These are phyloP conservation scores for Alternaria sp. DNA, from an alignment of 2,329 filamentous ascomycete genomes.

Conservation along the genomic window DNA sequence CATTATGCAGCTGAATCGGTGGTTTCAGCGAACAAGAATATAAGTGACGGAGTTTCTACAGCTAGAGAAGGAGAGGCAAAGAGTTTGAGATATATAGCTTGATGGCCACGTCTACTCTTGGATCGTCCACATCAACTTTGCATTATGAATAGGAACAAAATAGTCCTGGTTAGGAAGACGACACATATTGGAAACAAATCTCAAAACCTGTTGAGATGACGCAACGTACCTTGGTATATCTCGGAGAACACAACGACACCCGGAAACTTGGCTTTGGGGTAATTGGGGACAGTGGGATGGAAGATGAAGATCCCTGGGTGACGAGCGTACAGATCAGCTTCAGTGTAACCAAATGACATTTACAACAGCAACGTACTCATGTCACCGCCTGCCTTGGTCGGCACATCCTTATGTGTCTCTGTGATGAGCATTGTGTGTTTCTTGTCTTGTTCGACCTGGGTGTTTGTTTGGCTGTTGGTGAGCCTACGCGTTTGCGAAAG, in stretches of 20 bases:
- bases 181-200: background rate
- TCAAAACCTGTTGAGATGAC: background rate
- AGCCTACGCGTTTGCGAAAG: constrained; percentile 9
- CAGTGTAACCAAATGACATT: constrained; percentile 8
- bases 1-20: background rate
- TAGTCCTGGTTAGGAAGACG: background rate
- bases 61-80: background rate
- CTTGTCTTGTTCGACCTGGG: constrained; percentile 1
- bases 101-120: background rate
- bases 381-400: constrained; percentile 65
- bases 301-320: constrained; percentile 82
- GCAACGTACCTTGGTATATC: constrained; percentile 83
- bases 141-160: background rate
- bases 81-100: background rate
- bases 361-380: constrained; percentile 59
- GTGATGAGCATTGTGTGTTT: constrained; percentile 62
- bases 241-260: constrained; percentile 90
- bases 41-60: background rate
- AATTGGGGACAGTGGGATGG: constrained; percentile 83
- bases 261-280: constrained; percentile 88
- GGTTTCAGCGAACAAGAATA: background rate
- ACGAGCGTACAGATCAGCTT: constrained; percentile 4
- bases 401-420: constrained; percentile 67
- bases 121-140: background rate
- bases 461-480: background rate